phyloP scores from a whole-genome alignment of 148 eudicot genomes.

The Agrostemma githago region DNA sequence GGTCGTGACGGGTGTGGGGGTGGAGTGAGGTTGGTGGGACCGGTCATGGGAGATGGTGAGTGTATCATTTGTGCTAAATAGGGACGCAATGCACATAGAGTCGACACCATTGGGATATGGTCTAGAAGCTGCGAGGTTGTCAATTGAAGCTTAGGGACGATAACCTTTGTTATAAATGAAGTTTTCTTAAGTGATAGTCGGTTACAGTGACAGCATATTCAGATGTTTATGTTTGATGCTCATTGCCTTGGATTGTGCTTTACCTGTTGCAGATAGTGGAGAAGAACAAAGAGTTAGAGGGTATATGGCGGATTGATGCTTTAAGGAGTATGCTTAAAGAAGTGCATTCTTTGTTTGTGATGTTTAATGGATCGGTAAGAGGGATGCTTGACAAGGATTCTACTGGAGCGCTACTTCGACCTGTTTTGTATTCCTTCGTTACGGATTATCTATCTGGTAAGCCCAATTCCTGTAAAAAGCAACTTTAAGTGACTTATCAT shows the following conservation, averaged over 20 bases:
- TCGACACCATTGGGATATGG: background rate
- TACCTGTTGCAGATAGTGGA: constrained; percentile 60
- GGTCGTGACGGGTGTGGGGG: too few species aligned
- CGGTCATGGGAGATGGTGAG: too few species aligned
- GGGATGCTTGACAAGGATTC: constrained; percentile 76
- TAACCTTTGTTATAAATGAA: background rate
- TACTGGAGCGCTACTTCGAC: constrained; percentile 66
- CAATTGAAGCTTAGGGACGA: background rate
- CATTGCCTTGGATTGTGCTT: background rate
- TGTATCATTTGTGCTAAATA: background rate
- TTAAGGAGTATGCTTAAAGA: constrained; percentile 80
- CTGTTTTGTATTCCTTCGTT: constrained; percentile 63
- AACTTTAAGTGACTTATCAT: constrained; percentile 5
- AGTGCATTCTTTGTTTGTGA: constrained; percentile 76
- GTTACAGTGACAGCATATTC: background rate
- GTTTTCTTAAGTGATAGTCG: background rate
- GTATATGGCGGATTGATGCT: constrained; percentile 79
- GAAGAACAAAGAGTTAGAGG: constrained; percentile 71
- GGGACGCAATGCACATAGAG: background rate
- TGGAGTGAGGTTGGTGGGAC: too few species aligned
- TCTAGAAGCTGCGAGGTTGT: background rate
- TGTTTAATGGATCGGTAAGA: constrained; percentile 86
- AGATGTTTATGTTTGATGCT: background rate
- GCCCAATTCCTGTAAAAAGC: constrained; percentile 21
- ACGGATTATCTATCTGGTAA: constrained; percentile 85